Evolutionary conservation across 768 basidiomycete species (phyloP).

Genomic region (Boletus edulis): DNA sequence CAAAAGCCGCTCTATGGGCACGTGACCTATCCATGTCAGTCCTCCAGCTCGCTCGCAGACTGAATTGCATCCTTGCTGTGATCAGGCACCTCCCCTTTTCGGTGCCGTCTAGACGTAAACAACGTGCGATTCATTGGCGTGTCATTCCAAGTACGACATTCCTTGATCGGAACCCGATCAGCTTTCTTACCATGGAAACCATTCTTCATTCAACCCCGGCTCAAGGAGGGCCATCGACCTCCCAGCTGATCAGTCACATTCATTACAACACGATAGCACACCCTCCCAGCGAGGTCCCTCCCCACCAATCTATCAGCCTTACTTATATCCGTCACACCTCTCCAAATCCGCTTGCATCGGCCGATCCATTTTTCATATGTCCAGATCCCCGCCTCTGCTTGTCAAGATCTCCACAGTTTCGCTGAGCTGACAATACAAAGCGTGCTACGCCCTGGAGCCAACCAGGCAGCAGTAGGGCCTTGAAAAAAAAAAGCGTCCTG

Average conservation of each 20-base stretch:
- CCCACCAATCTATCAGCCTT: no score
- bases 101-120: conserved; percentile 32
- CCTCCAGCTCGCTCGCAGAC: no score
- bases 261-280: not conserved
- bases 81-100: conserved; percentile 35
- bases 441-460: not conserved
- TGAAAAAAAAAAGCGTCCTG: conserved; percentile 2
- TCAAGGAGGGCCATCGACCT: no score
- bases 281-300: conserved; percentile 9
- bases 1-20: conserved; percentile 9
- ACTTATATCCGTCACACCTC: conserved; percentile 22
- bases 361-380: conserved; percentile 11
- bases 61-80: not conserved
- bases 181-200: conserved; percentile 34
- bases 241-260: conserved; percentile 4
- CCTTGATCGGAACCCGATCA: conserved; percentile 27
- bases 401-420: conserved; percentile 8
- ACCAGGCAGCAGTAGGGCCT: no score
- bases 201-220: no score
- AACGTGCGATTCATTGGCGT: conserved; percentile 26
- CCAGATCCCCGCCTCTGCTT: conserved; percentile 6
- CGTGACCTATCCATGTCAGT: no score
- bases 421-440: conserved; percentile 6
- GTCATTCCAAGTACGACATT: conserved; percentile 28
- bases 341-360: conserved; percentile 15